Evolutionary conservation across 129 eudicot genomes (phyloP), one percentile per base, ranked within the genome.

Genomic region (Scalesia atractyloides): DNA sequence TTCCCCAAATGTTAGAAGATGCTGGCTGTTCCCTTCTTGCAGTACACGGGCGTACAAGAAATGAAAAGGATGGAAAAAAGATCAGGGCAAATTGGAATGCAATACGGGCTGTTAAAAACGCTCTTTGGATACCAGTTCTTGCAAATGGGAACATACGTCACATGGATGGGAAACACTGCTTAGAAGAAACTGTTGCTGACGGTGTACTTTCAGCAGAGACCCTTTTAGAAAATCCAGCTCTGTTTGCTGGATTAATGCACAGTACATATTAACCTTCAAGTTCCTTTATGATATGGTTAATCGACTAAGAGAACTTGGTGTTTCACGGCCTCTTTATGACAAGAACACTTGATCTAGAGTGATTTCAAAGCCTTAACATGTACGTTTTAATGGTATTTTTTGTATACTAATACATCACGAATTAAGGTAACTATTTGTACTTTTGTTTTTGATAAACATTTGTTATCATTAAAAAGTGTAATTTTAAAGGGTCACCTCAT

Each of bases 11-110:
- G 96, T 77, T 94, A 33, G 96, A 94, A 76, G 91, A 94, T 14
- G 97, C 99, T 37, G 97, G 99, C 1, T 94, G 99, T 62, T 44
- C 93, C 59, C 89, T 94, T 47, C 73, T 94, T 39, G 97, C 99
- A 2, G 96, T 90, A 14, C 97, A 94, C 10, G 94, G 97, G 44
- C 87, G 89, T 44, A 90, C 99, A 41, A 74, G 97, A 53, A 96
- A 90, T 9, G 89, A 88, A 73, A 90, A 94, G 59, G 94, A 33
- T 5, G 17, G 44, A 60, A 60, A 17, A 33, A 60, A 33, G 90
- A 58, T 88, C 30, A 78, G 97, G 18, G 99, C 99, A 19, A 83
- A 83, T 34, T 90, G 97, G 99, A 53, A 82, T 19, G 84, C 80
- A 50, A 90, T 90, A n/a, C 88, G 73, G 41, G 91, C 97, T 1